Percentiles rank a stretch among this genome's conserved stretches.
phyloP scores from a whole-genome alignment of 1,284 basidiomycete genomes.

The Leccinum colubrinum region DNA sequence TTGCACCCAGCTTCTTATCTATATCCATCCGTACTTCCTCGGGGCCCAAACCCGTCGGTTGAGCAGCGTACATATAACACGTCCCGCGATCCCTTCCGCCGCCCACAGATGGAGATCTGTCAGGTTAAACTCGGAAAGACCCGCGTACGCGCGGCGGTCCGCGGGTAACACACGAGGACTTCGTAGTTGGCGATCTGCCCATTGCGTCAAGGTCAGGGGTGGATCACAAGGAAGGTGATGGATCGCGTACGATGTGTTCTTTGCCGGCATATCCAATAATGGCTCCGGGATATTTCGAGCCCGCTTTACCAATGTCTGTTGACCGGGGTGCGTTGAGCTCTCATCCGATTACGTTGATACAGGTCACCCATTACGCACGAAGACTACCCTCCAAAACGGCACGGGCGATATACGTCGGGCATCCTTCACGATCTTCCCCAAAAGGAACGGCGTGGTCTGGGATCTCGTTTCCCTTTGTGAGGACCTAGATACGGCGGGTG shows the following conservation, averaged over 20 bases:
- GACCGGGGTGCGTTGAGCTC: not conserved
- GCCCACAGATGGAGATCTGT: too few species aligned
- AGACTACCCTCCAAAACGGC: conserved; percentile 31
- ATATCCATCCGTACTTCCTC: too few species aligned
- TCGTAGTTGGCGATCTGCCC: conserved; percentile 26
- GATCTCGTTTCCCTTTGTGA: conserved; percentile 29
- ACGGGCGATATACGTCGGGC: conserved; percentile 30
- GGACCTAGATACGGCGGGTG: conserved; percentile 15
- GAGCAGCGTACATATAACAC: too few species aligned
- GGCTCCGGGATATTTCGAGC: conserved; percentile 25
- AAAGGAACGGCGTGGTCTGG: conserved; percentile 34
- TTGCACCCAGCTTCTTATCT: too few species aligned
- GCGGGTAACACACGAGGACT: conserved; percentile 26
- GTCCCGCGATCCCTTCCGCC: too few species aligned
- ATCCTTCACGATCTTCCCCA: conserved; percentile 32
- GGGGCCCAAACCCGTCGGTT: too few species aligned
- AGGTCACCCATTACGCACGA: conserved; percentile 18
- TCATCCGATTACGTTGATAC: not conserved
- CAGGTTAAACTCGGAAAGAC: too few species aligned
- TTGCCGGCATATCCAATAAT: conserved; percentile 30
- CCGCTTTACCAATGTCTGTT: conserved; percentile 31
- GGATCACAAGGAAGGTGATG: not conserved
- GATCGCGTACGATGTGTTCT: conserved; percentile 24
- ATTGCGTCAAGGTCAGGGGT: not conserved
- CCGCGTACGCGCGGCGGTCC: too few species aligned